Conservation (phyloP, 805 yeast species). For the Metschnikowia shivogae region DNA sequence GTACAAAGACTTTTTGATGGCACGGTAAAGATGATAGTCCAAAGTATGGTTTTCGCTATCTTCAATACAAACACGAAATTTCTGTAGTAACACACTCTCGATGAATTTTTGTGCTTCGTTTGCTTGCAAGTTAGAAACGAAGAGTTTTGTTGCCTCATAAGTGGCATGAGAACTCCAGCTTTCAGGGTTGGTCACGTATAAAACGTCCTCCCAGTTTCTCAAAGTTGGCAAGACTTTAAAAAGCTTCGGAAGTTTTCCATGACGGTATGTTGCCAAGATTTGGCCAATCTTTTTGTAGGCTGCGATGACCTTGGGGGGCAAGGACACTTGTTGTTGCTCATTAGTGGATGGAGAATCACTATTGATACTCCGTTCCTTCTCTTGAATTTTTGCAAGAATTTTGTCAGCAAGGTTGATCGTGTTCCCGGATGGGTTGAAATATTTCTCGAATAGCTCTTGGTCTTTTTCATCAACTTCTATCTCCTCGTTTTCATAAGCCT, state of each 20-base stretch:
- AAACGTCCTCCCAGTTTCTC: slow-evolving; percentile 91
- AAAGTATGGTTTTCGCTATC: slow-evolving; percentile 71
- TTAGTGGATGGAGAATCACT: background rate
- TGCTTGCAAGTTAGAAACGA: slow-evolving; percentile 85
- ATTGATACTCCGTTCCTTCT: slow-evolving; percentile 51
- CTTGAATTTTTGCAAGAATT: slow-evolving; percentile 84
- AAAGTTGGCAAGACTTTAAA: slow-evolving; percentile 92
- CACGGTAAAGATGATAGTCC: slow-evolving; percentile 89
- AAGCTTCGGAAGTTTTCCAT: slow-evolving; percentile 94
- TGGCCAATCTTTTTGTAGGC: slow-evolving; percentile 92
- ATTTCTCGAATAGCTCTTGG: slow-evolving; percentile 76
- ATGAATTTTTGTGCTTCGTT: slow-evolving; percentile 86
- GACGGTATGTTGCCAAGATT: slow-evolving; percentile 81
- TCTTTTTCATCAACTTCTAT: slow-evolving; percentile 74
- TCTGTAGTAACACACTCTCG: slow-evolving; percentile 59
- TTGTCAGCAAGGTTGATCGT: slow-evolving; percentile 82
- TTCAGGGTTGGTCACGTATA: slow-evolving; percentile 89
- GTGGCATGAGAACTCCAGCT: slow-evolving; percentile 94
- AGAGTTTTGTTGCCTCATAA: slow-evolving; percentile 90
- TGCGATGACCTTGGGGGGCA: slow-evolving; percentile 94
- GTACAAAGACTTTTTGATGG: slow-evolving; percentile 87
- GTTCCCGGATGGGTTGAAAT: slow-evolving; percentile 41
- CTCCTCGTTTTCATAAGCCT: slow-evolving; percentile 49
- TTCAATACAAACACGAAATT: slow-evolving; percentile 69
- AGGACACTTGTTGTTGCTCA: slow-evolving; percentile 59